Base-by-base conservation (phyloP, 805 yeast genomes). In the Wickerhamiella lipophila region DNA sequence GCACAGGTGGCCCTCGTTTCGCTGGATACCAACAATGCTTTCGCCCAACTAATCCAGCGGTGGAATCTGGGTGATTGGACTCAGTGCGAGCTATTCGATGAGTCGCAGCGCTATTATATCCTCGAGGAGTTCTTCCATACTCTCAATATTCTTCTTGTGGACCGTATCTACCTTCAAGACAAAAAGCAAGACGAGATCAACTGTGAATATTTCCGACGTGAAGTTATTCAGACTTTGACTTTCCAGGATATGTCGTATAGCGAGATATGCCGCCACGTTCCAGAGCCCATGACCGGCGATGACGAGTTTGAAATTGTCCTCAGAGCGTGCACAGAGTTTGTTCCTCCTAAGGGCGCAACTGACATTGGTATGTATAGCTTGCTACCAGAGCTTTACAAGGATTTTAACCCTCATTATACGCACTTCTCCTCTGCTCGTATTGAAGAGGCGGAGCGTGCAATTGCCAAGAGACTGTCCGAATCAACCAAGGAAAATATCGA, bases 201-300 rank as follows among this genome's bases (percentile, higher is more conserved):
- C 9, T 74, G 74, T 50, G 61, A 64, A 12, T 69, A 78, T 46
- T 72, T 86, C 25, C 69, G 68, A 50, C 71, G 75, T 39, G 96
- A 88, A 56, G 77, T 89, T n/a, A 70, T 86, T 19, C 96, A 92
- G 58, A 73, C 78, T 2, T 68, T 89, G n/a, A 79, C 94, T 53
- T 83, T 85, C 67, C 78, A 79, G 26, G 79, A 82, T 1, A 67
- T 79, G 68, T 70, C 78, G 19, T 88, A 79, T 59, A 76, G 92
- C 2, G 83, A 83, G 49, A 64, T 92, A 16, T 72, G 80, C 50
- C 66, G 75, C 2, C 74, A 71, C 13, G 72, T 87, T 2, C 89
- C 96, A 0, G 96, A 87, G 46, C 83, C 80, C 55, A 69, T 87
- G 30, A 67, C 78, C 0, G 69, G 76, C 3, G 92, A 85, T 50